These are phyloP conservation scores for Drosera capensis DNA, from an alignment of 148 eudicot genomes.

Conservation along the genomic window DNA sequence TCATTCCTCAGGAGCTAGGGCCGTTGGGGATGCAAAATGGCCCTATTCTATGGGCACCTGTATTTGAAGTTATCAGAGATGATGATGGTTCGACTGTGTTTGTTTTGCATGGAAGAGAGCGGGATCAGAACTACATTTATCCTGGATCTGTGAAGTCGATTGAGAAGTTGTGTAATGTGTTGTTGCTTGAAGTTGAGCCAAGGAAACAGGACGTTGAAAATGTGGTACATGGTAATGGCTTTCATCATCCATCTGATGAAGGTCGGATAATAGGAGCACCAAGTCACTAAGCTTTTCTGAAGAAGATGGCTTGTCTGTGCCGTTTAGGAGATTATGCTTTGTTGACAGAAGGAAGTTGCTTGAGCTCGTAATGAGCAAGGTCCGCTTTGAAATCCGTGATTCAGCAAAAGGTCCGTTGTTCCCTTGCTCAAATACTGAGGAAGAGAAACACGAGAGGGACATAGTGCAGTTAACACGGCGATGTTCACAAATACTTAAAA, in stretches of 20 bases:
- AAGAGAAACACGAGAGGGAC: conserved; percentile 21
- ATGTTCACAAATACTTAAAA: conserved; percentile 33
- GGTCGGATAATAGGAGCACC: conserved; percentile 28
- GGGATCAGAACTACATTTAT: conserved; percentile 40
- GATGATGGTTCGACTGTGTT: conserved; percentile 41
- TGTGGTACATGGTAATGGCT: conserved; percentile 27
- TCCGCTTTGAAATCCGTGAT: conserved; percentile 28
- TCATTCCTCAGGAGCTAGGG: conserved; percentile 78
- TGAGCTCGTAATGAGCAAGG: conserved; percentile 53
- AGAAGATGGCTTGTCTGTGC: conserved; percentile 18
- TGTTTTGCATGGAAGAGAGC: conserved; percentile 63
- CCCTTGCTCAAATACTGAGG: conserved; percentile 39
- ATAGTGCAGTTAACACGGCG: conserved; percentile 24
- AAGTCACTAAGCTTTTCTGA: conserved; percentile 39
- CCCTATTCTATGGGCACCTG: conserved; percentile 74
- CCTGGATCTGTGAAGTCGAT: conserved; percentile 59
- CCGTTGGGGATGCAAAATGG: conserved; percentile 71
- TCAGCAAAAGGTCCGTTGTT: conserved; percentile 27
- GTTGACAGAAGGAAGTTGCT: conserved; percentile 71
- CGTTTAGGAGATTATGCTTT: conserved; percentile 64
- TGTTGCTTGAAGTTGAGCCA: conserved; percentile 71
- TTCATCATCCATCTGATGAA: conserved; percentile 21
- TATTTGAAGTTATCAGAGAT: conserved; percentile 59
- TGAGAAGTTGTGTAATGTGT: conserved; percentile 57
- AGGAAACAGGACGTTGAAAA: conserved; percentile 22